Evolutionary conservation across 176 grass and related monocot species (phyloP), one percentile per base, ranked within the genome.

Genomic region (Oryza nivara): DNA sequence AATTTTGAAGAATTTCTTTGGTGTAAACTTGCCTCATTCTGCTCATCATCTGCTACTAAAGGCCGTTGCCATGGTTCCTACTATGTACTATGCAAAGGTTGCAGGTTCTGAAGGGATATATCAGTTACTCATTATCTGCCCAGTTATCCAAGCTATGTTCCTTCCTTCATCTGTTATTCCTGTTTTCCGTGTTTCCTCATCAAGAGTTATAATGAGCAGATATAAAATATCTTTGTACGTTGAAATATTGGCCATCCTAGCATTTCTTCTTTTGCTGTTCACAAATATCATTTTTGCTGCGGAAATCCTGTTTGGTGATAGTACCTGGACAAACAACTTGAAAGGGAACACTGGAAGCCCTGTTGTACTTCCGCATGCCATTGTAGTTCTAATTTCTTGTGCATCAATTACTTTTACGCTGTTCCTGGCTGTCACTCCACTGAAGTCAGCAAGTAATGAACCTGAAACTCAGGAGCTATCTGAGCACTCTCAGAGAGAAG

Each of bases 231-330:
- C 92, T 54, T 51, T 68, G 43, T 90, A 74, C 46, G 69, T 93
- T 65, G 87, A 93, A 70, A 88, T 93, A 71, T 47, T 88, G 19
- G 69, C 79, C 65, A 88, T 91, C 40, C 73, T 92, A 76, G 90
- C 85, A 10, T 97, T 97, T 86, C 76, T 92, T 34, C 82, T 82
- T 15, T 82, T 88, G 82, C 77, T 97, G 12, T 88, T 88, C n/a
- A 74, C 95, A 72, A 97, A 94, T 67, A 74, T 97, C 51, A 92
- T 97, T 28, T 97, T 97, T 60, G 58, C 56, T 43, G 82, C 77
- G 13, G 95, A 97, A 75, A 88, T 97, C 77, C 47, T 94, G 32
- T 94, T 97, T 77, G 95, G 95, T 86, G 84, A 91, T 84, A 97
- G 92, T 71, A 81, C 48, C 51, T 97, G 88, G 95, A 91, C 88